phyloP scores from a whole-genome alignment of 345 rosid species.

The Geranium brycei region DNA sequence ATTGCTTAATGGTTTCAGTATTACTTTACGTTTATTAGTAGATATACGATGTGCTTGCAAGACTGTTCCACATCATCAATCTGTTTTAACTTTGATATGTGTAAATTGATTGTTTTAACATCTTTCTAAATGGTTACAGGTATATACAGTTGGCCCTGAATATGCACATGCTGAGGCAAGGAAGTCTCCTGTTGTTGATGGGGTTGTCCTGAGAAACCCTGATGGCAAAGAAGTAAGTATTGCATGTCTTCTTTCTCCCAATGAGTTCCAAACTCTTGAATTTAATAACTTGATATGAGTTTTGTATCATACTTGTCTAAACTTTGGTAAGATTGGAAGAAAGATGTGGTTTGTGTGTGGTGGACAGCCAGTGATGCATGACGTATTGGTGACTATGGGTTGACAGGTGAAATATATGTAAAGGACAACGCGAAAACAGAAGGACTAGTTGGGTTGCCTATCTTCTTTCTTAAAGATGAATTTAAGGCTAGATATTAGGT shows the following conservation, averaged over 20 bases:
- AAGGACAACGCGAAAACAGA: no score
- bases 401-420: no score
- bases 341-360: no score
- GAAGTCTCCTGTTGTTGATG: slow-evolving; percentile 99
- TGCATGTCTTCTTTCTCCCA: not conserved
- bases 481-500: no score
- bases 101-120: slow-evolving; percentile 5
- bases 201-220: slow-evolving; percentile 95
- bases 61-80: not conserved
- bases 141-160: slow-evolving; percentile 96
- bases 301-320: no score
- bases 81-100: not conserved
- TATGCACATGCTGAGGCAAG: slow-evolving; percentile 99
- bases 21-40: not conserved
- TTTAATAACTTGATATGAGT: not conserved
- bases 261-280: no score
- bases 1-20: not conserved
- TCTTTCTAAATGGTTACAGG: slow-evolving; percentile 40
- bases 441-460: no score
- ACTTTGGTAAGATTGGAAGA: no score
- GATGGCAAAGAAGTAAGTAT: slow-evolving; percentile 91
- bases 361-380: no score
- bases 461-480: no score
- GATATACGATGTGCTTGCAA: not conserved
- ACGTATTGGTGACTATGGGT: no score